Conservation (phyloP, 257 asterid genomes). For the Marsdenia floribunda region DNA sequence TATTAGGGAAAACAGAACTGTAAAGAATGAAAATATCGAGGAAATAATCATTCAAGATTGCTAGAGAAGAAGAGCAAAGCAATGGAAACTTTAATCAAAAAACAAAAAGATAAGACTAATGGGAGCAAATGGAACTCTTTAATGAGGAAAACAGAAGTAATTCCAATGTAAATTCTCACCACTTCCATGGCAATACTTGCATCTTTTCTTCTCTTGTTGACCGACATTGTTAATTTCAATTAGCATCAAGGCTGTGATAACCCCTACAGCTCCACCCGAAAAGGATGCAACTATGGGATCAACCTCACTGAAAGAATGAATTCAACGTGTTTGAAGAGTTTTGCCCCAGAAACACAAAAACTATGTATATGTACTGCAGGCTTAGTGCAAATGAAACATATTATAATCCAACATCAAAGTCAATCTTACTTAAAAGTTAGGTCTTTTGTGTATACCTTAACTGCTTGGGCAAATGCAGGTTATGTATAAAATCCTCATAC, state of each 20-base stretch:
- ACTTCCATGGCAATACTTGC: conserved; percentile 92
- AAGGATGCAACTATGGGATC: conserved; percentile 95
- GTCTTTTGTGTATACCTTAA: conserved; percentile 45
- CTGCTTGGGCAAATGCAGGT: conserved; percentile 80
- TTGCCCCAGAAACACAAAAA: neutral
- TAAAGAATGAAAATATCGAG: neutral
- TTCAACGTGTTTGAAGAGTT: neutral
- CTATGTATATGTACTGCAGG: neutral
- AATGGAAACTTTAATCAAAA: neutral
- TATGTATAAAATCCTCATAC: conserved; percentile 66
- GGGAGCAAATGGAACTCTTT: neutral
- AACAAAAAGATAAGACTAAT: too few species aligned
- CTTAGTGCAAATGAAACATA: neutral
- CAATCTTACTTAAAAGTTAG: conserved; percentile 1
- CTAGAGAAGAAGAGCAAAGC: neutral
- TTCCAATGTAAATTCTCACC: conserved; percentile 34
- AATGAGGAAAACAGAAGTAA: neutral
- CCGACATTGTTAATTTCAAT: conserved; percentile 79
- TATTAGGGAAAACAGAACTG: too few species aligned
- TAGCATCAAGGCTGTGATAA: conserved; percentile 77
- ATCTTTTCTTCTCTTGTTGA: conserved; percentile 83
- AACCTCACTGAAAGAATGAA: conserved; percentile 60
- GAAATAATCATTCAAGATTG: neutral
- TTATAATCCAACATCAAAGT: neutral
- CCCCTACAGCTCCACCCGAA: conserved; percentile 99